phyloP scores from a whole-genome alignment of 805 yeast species.

The Middelhovenomyces tepae region DNA sequence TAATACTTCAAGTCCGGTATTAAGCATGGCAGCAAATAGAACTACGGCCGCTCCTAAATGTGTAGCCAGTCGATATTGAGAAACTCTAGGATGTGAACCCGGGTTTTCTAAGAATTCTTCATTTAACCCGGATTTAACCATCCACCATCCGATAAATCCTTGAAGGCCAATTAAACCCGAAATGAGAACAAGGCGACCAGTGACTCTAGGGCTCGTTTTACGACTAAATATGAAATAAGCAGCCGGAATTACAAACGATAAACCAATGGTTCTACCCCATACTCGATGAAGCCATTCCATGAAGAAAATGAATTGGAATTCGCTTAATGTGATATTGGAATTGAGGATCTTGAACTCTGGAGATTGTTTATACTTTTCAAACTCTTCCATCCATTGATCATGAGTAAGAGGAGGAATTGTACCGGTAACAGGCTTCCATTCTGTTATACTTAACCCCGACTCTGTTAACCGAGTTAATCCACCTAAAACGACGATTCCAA shows the following conservation, averaged over 20 bases:
- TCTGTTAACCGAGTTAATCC: conserved; percentile 94
- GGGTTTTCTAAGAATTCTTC: conserved; percentile 67
- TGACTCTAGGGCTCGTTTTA: conserved; percentile 58
- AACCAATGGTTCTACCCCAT: conserved; percentile 86
- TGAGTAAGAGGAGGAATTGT: conserved; percentile 78
- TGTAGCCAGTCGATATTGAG: conserved; percentile 88
- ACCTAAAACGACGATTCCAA: conserved; percentile 93
- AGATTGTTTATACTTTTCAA: conserved; percentile 66
- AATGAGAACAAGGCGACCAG: conserved; percentile 59
- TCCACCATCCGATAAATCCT: conserved; percentile 99
- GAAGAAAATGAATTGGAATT: conserved; percentile 85
- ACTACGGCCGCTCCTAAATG: conserved; percentile 90
- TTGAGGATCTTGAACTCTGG: conserved; percentile 90
- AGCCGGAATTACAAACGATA: conserved; percentile 76
- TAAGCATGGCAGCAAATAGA: conserved; percentile 79
- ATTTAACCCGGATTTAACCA: conserved; percentile 94
- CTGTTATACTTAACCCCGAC: conserved; percentile 91
- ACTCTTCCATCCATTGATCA: conserved; percentile 79
- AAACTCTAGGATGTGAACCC: conserved; percentile 92
- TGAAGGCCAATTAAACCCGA: conserved; percentile 79
- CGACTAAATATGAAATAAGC: conserved; percentile 63
- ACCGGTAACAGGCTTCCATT: conserved; percentile 98
- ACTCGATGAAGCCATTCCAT: conserved; percentile 98
- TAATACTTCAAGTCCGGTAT: conserved; percentile 80
- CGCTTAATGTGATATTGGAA: conserved; percentile 81